These are phyloP conservation scores for Croton laevigatus DNA, from an alignment of 441 rosid species.

Conservation along the genomic window DNA sequence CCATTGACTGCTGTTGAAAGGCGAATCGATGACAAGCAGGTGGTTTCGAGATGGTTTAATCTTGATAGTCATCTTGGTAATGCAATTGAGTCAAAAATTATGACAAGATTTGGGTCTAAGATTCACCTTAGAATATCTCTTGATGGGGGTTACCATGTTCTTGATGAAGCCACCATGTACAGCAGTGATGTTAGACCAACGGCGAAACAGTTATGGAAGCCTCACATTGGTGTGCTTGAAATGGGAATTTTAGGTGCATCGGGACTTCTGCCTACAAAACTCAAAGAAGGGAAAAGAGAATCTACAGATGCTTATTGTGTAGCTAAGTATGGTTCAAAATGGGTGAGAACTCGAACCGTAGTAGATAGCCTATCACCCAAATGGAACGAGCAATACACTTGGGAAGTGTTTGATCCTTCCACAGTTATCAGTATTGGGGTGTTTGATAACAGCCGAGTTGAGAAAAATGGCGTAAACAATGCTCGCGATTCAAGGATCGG, in stretches of 20 bases:
- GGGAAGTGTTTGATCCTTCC: constrained; percentile 65
- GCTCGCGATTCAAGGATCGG: constrained; percentile 42
- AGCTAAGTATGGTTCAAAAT: constrained; percentile 52
- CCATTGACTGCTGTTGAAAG: constrained; percentile 63
- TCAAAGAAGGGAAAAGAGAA: constrained; percentile 42
- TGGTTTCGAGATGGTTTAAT: constrained; percentile 64
- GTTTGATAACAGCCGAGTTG: constrained; percentile 41
- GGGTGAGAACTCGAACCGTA: constrained; percentile 47
- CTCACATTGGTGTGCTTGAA: constrained; percentile 48
- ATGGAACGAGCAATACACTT: constrained; percentile 64
- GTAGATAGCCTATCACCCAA: constrained; percentile 41
- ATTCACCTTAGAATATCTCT: constrained; percentile 42
- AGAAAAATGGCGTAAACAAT: constrained; percentile 26
- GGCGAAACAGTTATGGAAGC: constrained; percentile 37
- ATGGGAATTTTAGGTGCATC: constrained; percentile 45
- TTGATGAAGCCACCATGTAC: constrained; percentile 45
- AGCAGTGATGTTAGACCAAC: constrained; percentile 46
- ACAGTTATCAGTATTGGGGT: constrained; percentile 51
- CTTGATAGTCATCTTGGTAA: constrained; percentile 45
- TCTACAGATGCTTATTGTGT: constrained; percentile 49
- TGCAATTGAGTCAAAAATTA: constrained; percentile 22
- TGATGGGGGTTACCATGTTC: constrained; percentile 54
- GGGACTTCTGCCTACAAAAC: constrained; percentile 42
- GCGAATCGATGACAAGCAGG: constrained; percentile 61
- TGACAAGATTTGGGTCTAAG: constrained; percentile 29